Conservation (phyloP, 1,284 basidiomycete species). For the Malassezia japonica region DNA sequence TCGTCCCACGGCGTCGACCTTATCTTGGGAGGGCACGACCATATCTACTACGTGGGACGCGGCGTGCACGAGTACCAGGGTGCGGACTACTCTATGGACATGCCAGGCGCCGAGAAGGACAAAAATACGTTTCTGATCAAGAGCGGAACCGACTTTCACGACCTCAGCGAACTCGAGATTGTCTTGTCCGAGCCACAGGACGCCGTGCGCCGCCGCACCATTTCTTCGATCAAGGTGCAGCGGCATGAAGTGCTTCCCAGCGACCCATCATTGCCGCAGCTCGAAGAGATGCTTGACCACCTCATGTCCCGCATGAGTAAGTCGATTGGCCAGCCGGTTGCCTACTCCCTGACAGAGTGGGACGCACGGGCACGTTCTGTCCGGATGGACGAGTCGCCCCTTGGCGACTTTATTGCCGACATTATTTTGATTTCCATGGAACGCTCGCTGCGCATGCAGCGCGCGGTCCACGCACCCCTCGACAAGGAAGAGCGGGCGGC, state of each 20-base stretch:
- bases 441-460: slow-evolving; percentile 57
- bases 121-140: slow-evolving; percentile 57
- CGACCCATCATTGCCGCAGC: slow-evolving; percentile 56
- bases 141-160: slow-evolving; percentile 81
- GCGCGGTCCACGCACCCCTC: neutral
- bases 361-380: slow-evolving; percentile 68
- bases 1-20: slow-evolving; percentile 69
- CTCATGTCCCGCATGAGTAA: slow-evolving; percentile 64
- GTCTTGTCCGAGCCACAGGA: slow-evolving; percentile 60
- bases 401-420: slow-evolving; percentile 83
- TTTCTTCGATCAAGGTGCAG: slow-evolving; percentile 60
- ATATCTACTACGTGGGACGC: slow-evolving; percentile 70
- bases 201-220: slow-evolving; percentile 58
- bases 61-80: slow-evolving; percentile 66
- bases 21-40: slow-evolving; percentile 81
- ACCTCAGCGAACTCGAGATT: slow-evolving; percentile 65
- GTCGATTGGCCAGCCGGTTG: slow-evolving; percentile 59
- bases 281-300: slow-evolving; percentile 59
- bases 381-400: slow-evolving; percentile 62
- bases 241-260: slow-evolving; percentile 59
- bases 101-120: slow-evolving; percentile 65
- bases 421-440: slow-evolving; percentile 76
- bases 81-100: slow-evolving; percentile 56
- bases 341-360: slow-evolving; percentile 60
- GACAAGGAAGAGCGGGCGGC: slow-evolving; percentile 18